Evolutionary conservation across 2,329 filamentous ascomycete species (phyloP), one percentile per base, ranked within the genome.

Genomic region (Colletotrichum sp.): DNA sequence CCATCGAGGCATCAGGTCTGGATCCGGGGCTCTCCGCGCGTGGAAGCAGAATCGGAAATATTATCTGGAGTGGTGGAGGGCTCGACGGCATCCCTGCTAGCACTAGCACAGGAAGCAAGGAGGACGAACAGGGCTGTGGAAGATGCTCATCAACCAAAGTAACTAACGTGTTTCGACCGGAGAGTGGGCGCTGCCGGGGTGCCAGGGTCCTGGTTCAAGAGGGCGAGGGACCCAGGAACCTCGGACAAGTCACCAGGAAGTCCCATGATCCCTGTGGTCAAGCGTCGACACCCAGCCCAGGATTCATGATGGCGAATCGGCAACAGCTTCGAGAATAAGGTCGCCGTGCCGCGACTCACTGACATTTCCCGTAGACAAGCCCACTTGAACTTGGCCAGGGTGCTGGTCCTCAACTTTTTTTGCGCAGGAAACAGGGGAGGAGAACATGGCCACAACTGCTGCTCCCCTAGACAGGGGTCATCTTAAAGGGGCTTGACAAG

Each of bases 1-100:
- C 69, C 65, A 43, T 71, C 59, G 64, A 78, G 66, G 65, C 71
- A 67, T 70, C 55, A 63, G 60, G 63, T 63, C 75, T 78, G 72
- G 75, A 78, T 84, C 84, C 84, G 85, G 86, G 85, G 84, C 84
- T 86, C 84, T 85, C 84, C 83, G 84, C 83, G 82, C 84, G 83
- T 84, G 71, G 21, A 85, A 86, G 82, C 85, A 86, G 82, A 85
- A 84, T 87, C 86, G 86, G 86, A 85, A 87, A 86, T 87, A 88
- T 87, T 85, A 85, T 86, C 83, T 87, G 81, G 85, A 85, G 75
- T 72, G 68, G 72, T 69, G 76, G 76, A 77, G 74, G 74, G 63
- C 68, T 60, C 82, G 82, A 82, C 83, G 82, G 79, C 81, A 80
- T 79, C 81, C 79, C 70, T 78, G 76, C 79, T 77, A 78, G 73